These are phyloP conservation scores for Vanrija sp. DNA, from an alignment of 1,284 basidiomycete species.

Conservation along the genomic window DNA sequence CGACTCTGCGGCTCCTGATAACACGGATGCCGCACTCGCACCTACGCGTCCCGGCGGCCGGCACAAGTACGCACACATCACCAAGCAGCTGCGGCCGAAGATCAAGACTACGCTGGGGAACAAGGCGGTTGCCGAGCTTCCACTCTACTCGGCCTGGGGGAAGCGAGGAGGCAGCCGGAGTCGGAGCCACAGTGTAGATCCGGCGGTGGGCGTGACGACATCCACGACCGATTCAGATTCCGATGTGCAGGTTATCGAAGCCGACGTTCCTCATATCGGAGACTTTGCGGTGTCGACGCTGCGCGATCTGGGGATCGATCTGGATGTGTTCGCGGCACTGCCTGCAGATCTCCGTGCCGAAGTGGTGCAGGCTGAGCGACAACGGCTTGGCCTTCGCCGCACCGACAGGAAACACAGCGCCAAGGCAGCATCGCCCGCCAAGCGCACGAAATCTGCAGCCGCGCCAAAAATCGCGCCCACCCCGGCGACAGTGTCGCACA, in stretches of 20 bases:
- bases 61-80: slow-evolving; percentile 34
- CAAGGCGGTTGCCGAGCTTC: slow-evolving; percentile 29
- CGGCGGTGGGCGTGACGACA: not conserved
- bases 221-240: not conserved
- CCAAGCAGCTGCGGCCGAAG: slow-evolving; percentile 40
- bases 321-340: slow-evolving; percentile 64
- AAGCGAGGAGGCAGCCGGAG: not conserved
- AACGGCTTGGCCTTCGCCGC: slow-evolving; percentile 41
- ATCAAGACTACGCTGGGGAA: slow-evolving; percentile 38
- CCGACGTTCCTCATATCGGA: slow-evolving; percentile 15
- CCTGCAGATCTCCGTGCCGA: slow-evolving; percentile 68
- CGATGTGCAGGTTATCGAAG: slow-evolving; percentile 4
- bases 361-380: slow-evolving; percentile 58
- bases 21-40: not conserved
- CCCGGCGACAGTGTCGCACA: slow-evolving; percentile 16
- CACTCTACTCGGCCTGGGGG: slow-evolving; percentile 38
- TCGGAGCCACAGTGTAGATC: not conserved
- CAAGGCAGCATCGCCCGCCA: slow-evolving; percentile 9
- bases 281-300: slow-evolving; percentile 54
- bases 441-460: not conserved
- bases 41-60: not conserved
- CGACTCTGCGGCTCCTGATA: not conserved
- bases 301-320: slow-evolving; percentile 62
- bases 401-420: slow-evolving; percentile 19
- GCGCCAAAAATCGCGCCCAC: slow-evolving; percentile 4